These are phyloP conservation scores for Rhodamnia rubescens DNA, from an alignment of 345 rosid genomes.

Conservation along the genomic window DNA sequence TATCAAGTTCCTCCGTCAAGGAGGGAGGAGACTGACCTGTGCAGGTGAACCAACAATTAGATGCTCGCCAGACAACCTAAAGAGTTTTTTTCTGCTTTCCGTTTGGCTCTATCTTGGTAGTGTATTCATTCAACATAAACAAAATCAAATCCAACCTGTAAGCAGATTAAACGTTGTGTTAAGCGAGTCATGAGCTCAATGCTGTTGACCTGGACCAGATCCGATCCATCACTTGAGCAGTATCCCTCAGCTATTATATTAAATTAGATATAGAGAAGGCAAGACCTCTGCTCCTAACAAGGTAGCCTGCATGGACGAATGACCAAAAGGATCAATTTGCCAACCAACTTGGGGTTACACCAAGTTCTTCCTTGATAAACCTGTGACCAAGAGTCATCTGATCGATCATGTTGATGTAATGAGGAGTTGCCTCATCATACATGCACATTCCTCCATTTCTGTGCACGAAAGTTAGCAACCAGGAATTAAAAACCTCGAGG, in stretches of 20 bases:
- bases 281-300: slow-evolving; percentile 79
- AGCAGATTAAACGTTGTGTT: neutral
- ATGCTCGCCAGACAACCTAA: slow-evolving; percentile 89
- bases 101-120: slow-evolving; percentile 84
- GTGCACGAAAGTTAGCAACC: neutral
- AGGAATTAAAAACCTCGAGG: neutral
- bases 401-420: slow-evolving; percentile 95
- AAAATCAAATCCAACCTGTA: slow-evolving; percentile 86
- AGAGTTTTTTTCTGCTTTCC: slow-evolving; percentile 69
- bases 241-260: too few species aligned
- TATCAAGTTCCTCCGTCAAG: neutral
- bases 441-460: slow-evolving; percentile 99
- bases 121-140: slow-evolving; percentile 84
- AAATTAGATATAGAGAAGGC: too few species aligned
- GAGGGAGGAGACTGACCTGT: slow-evolving; percentile 29
- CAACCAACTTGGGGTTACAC: slow-evolving; percentile 89
- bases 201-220: too few species aligned
- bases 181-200: too few species aligned
- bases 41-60: slow-evolving; percentile 74
- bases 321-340: slow-evolving; percentile 98
- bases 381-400: slow-evolving; percentile 94
- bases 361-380: slow-evolving; percentile 60
- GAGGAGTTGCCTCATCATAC: slow-evolving; percentile 93
- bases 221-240: too few species aligned
- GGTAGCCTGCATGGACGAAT: slow-evolving; percentile 94